Evolutionary conservation across 2,329 filamentous ascomycete species (phyloP).

Genomic region (Mycocentrospora acerina): DNA sequence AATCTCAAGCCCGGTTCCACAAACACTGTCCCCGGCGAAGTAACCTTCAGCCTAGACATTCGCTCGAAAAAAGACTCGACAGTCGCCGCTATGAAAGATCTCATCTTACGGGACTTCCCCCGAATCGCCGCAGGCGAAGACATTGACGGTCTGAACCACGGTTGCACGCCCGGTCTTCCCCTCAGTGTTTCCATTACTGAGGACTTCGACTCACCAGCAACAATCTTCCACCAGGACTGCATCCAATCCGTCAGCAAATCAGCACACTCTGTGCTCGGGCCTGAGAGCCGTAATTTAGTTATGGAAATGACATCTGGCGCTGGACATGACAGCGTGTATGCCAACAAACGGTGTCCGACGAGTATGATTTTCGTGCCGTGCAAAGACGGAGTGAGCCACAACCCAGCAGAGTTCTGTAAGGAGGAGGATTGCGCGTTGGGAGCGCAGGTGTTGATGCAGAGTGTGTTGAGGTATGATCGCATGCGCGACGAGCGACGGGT

Average conservation of each 20-base stretch:
- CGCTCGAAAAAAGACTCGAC: slow-evolving; percentile 59
- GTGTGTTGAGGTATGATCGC: slow-evolving; percentile 53
- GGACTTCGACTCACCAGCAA: slow-evolving; percentile 59
- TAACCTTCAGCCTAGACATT: slow-evolving; percentile 69
- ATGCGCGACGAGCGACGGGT: slow-evolving; percentile 42
- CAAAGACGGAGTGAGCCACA: slow-evolving; percentile 51
- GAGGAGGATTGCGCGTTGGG: slow-evolving; percentile 51
- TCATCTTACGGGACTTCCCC: slow-evolving; percentile 60
- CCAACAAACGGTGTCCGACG: slow-evolving; percentile 48
- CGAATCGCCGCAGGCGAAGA: slow-evolving; percentile 60
- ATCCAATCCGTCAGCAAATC: slow-evolving; percentile 65
- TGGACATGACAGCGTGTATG: slow-evolving; percentile 60
- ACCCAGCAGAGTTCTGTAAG: slow-evolving; percentile 49
- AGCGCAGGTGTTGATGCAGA: slow-evolving; percentile 53
- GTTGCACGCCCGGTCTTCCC: slow-evolving; percentile 50
- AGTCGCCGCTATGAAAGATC: slow-evolving; percentile 59
- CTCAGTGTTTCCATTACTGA: slow-evolving; percentile 60
- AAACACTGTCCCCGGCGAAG: slow-evolving; percentile 71
- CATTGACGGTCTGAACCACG: slow-evolving; percentile 49
- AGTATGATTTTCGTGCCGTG: slow-evolving; percentile 54
- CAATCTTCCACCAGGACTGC: slow-evolving; percentile 67
- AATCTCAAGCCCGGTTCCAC: slow-evolving; percentile 67
- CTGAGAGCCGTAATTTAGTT: slow-evolving; percentile 52
- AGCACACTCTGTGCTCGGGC: slow-evolving; percentile 59
- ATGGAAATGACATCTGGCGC: slow-evolving; percentile 64